Conservation (phyloP, 106 monocot genomes). For the Dendrobium huoshanense region DNA sequence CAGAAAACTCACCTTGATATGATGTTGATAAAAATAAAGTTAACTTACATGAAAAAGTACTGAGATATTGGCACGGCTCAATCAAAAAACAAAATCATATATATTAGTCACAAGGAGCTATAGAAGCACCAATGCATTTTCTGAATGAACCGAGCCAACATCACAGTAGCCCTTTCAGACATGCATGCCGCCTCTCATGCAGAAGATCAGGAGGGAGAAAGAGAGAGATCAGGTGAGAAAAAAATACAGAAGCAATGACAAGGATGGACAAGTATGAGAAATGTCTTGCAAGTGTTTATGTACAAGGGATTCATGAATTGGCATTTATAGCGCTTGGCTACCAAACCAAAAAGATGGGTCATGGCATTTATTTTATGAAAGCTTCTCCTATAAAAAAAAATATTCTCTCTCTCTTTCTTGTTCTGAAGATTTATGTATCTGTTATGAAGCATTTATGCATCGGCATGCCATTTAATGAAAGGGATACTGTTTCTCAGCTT, state of each 20-base stretch:
- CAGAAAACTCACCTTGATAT: too few relatives aligned
- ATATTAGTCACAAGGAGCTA: background rate
- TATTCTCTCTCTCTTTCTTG: background rate
- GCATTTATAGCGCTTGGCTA: constrained; percentile 11
- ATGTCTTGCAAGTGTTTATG: background rate
- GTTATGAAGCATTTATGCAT: constrained; percentile 6
- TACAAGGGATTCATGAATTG: background rate
- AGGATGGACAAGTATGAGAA: background rate
- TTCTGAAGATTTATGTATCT: background rate
- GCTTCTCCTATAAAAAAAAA: background rate
- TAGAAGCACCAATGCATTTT: background rate
- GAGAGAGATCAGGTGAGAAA: background rate
- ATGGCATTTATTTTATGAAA: background rate
- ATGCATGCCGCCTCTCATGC: background rate
- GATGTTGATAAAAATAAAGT: background rate
- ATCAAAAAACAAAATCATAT: constrained; percentile 44
- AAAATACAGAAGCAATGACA: background rate
- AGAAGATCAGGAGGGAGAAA: background rate
- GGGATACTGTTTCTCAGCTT: background rate
- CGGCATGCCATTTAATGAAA: background rate
- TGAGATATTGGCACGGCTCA: constrained; percentile 99
- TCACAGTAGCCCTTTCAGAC: constrained; percentile 6
- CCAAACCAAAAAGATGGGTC: constrained; percentile 1
- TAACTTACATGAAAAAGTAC: constrained; percentile 56
- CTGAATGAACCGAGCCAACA: constrained; percentile 15